These are phyloP conservation scores for Acanthamoeba triangularis DNA, from an alignment of 208 protist genomes.

Conservation along the genomic window DNA sequence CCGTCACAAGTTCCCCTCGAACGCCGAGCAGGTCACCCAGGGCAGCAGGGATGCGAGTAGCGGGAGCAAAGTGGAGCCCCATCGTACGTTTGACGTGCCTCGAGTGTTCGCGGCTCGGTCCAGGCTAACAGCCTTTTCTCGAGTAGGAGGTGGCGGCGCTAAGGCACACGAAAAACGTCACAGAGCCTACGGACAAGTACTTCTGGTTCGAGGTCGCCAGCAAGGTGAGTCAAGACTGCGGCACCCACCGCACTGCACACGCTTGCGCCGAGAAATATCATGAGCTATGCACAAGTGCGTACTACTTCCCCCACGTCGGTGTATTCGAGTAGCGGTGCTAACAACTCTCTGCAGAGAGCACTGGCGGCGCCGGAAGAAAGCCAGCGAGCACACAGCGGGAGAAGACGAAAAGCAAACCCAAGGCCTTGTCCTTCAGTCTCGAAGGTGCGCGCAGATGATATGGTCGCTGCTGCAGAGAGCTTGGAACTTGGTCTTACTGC, in stretches of 20 bases:
- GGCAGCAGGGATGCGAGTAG: background rate
- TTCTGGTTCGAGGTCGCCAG: constrained; percentile 21
- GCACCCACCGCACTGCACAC: background rate
- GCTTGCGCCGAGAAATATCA: constrained; percentile 19
- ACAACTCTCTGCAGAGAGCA: background rate
- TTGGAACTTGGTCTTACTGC: background rate
- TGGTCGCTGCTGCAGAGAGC: background rate
- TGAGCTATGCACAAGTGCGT: background rate
- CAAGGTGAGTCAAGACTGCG: constrained; percentile 34
- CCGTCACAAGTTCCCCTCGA: background rate
- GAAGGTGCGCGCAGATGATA: background rate
- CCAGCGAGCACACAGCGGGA: background rate
- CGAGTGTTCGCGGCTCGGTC: background rate
- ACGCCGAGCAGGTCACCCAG: background rate
- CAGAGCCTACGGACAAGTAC: background rate
- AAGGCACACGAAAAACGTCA: background rate
- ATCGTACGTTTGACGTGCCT: background rate
- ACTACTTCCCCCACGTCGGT: background rate
- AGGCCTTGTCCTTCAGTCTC: background rate
- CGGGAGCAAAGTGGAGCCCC: background rate
- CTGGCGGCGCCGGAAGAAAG: background rate
- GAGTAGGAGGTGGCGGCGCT: background rate
- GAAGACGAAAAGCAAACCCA: background rate
- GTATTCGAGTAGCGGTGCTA: background rate
- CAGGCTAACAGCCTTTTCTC: background rate